Evolutionary conservation across 2,329 filamentous ascomycete genomes (phyloP), one percentile per base, ranked within the genome.

Genomic region (Ascochyta viciae-villosae): DNA sequence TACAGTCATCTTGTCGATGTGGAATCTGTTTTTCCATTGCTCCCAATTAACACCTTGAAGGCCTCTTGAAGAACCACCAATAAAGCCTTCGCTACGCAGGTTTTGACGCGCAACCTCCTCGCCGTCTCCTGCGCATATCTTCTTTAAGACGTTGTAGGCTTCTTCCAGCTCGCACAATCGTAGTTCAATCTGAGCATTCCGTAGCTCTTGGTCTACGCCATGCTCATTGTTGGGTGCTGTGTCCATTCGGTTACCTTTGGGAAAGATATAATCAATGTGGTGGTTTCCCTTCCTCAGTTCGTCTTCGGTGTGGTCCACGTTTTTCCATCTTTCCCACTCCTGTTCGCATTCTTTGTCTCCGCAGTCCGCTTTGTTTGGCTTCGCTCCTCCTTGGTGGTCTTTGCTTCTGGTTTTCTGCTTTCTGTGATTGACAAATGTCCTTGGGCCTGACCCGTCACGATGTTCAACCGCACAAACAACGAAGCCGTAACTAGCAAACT

Each of bases 401-500:
- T 64, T 65, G 15, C 54, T 64, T 9, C 41, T 50, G 6, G 53
- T 58, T 1, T 46, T 31, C 19, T 76, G 65, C 43, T 76, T 76
- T 0, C 79, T 77, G 41, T 87, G 79, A 62, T 87, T 89, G 53
- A 89, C 80, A 56, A 83, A 85, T 0, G 83, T 85, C 43, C 86
- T 76, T 4, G 87, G 85, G 3, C 85, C 85, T 51, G 83, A 86
- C 0, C 87, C 87, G 67, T 89, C 87, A 26, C 87, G 75, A 68
- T 89, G 87, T 71, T 90, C 87, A 23, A 89, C 66, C 0, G 86
- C 85, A 31, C 86, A 82, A 0, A 89, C 85, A 0, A 89, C 77
- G 62, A 89, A 87, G 0, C 87, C 86, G 61, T 87, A 86, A 65
- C 84, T 87, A 0, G 86, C 87, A 61, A 89, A 83, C 39, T 89